These are phyloP conservation scores for Hemileccinum rubropunctum DNA, from an alignment of 768 basidiomycete species.

Conservation along the genomic window DNA sequence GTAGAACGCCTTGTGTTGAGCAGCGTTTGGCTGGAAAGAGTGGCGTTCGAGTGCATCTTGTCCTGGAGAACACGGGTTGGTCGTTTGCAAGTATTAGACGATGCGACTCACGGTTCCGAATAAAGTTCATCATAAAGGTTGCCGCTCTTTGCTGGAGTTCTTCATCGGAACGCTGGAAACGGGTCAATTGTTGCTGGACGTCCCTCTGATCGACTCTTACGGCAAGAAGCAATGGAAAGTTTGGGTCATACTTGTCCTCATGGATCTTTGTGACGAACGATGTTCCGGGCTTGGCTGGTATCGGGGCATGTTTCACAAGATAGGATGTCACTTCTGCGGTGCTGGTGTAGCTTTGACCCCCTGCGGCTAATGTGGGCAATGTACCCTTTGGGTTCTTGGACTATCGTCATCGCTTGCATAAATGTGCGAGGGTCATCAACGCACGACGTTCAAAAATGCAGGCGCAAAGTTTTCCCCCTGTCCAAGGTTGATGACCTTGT, in stretches of 20 bases:
- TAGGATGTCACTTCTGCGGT: slow-evolving; percentile 40
- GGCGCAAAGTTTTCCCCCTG: slow-evolving; percentile 50
- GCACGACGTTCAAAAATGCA: slow-evolving; percentile 41
- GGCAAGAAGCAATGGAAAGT: slow-evolving; percentile 44
- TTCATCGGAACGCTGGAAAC: slow-evolving; percentile 41
- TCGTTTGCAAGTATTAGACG: not conserved
- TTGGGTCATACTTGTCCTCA: slow-evolving; percentile 55
- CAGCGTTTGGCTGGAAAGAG: slow-evolving; percentile 32
- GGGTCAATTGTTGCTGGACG: not conserved
- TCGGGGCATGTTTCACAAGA: no score
- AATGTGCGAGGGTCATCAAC: not conserved
- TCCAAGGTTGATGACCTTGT: slow-evolving; percentile 38
- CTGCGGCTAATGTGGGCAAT: slow-evolving; percentile 40
- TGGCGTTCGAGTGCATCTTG: slow-evolving; percentile 42
- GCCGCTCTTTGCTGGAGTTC: slow-evolving; percentile 44
- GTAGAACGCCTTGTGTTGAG: slow-evolving; percentile 43
- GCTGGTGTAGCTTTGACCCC: slow-evolving; percentile 36
- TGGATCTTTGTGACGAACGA: slow-evolving; percentile 43
- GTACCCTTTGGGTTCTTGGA: slow-evolving; percentile 44
- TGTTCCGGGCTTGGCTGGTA: slow-evolving; percentile 36
- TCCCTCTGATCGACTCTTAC: slow-evolving; percentile 24
- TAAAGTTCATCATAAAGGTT: slow-evolving; percentile 35
- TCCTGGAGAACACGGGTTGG: slow-evolving; percentile 26
- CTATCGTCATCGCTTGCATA: not conserved
- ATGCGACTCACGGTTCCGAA: slow-evolving; percentile 39